These are phyloP conservation scores for Marchantia paleacea DNA, from an alignment of 225 moss, liverwort and hornwort genomes.

Conservation along the genomic window DNA sequence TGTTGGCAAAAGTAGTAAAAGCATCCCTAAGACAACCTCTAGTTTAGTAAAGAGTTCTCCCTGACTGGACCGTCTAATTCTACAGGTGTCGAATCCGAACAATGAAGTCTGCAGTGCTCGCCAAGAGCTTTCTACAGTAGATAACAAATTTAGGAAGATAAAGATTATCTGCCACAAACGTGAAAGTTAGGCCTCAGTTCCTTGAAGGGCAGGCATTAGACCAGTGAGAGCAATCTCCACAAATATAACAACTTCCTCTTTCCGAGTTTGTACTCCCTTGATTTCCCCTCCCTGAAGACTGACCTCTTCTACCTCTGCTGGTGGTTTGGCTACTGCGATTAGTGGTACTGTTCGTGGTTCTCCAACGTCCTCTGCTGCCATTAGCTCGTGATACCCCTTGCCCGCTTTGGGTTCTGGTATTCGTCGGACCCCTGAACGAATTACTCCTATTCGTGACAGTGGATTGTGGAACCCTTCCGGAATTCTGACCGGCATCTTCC, in stretches of 20 bases:
- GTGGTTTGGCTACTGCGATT: constrained; percentile 19
- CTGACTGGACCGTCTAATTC: no score
- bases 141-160: no score
- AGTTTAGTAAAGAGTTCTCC: no score
- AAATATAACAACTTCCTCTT: constrained; percentile 62
- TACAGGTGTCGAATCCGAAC: no score
- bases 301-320: constrained; percentile 48
- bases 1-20: no score
- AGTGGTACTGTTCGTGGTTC: background rate
- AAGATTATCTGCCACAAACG: no score
- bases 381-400: constrained; percentile 26
- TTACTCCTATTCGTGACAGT: constrained; percentile 43
- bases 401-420: constrained; percentile 25
- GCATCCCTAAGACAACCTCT: no score
- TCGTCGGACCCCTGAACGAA: constrained; percentile 49
- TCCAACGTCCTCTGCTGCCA: constrained; percentile 27
- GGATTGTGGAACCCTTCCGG: constrained; percentile 30
- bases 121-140: no score
- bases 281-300: constrained; percentile 42
- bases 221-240: constrained; percentile 90
- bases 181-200: background rate
- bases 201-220: constrained; percentile 84
- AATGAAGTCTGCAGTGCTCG: no score
- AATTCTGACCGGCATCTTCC: constrained; percentile 50
- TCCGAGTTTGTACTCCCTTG: constrained; percentile 42